Evolutionary conservation across 2,329 filamentous ascomycete genomes (phyloP), one percentile per base, ranked within the genome.

Genomic region (Pseudogymnoascus sp.): DNA sequence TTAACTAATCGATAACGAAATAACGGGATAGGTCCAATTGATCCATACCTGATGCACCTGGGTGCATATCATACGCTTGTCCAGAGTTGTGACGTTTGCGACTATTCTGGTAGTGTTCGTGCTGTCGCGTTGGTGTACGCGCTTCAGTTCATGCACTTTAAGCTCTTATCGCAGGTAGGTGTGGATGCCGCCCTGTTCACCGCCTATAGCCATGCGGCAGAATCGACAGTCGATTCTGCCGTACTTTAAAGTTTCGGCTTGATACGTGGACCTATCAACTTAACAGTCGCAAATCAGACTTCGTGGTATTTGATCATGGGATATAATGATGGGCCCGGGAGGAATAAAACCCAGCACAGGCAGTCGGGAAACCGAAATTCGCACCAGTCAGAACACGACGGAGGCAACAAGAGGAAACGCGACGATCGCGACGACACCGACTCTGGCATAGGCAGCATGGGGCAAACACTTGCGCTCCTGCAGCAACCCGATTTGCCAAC

Each of bases 401-500:
- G 60, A 35, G 37, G 59, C 13, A 67, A 63, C 35, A 63, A 65
- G 18, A 72, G 63, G 60, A 73, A 72, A 63, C 69, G 71, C 60
- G 71, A 72, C 58, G 64, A 67, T 61, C 67, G 69, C 31, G 69
- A 68, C 5, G 62, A 60, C 55, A 48, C 31, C 21, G 61, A 58
- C 13, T 37, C 21, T 27, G 60, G 37, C 63, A 40, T 21, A 25
- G 15, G 29, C 15, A 66, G 64, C 65, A 69, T 67, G 62, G 65
- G 65, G 29, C 48, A 64, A 58, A 63, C 65, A 42, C 64, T 66
- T 62, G 62, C 68, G 29, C 63, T 67, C 52, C 68, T 69, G 63
- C 64, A 59, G 42, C 66, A 68, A 58, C 68, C 66, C 64, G 69
- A 72, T 27, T 61, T 73, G 25, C 72, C 72, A 65, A 67, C 69